Base-by-base conservation (phyloP, 345 rosid genomes). In the Eucalyptus dawsonii region DNA sequence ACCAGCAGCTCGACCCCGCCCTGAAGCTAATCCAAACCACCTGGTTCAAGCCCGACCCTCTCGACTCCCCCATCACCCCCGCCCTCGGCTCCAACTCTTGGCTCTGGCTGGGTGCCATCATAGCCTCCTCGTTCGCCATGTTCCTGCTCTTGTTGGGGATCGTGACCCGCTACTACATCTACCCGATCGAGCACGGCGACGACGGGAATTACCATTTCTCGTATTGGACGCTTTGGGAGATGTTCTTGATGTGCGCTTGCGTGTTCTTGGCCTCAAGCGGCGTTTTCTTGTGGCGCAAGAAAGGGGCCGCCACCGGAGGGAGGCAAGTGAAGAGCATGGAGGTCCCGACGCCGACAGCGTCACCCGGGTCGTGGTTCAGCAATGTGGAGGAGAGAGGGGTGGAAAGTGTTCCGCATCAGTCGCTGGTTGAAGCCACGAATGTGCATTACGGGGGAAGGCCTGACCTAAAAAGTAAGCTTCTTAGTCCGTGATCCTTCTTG, bases 31-130 rank as follows among this genome's bases (percentile, higher is more conserved):
- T 88, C 65, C 85, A 51, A 69, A 86, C 91, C 62, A 17, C 89
- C 76, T 88, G 93, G 93, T 91, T 93, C 93, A 91, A 90, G 86
- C 89, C 93, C 8, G 51, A 76, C 67, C 83, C 80, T 87, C 83
- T 89, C 8, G 92, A 92, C 86, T 86, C 86, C 22, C 89, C 91
- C 19, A 65, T 92, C 6, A 53, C 90, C 34, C 54, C 92, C 25
- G 80, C 81, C 69, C 88, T 92, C 10, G 93, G 95, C 85, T 88
- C 92, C 85, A 87, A 86, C 22, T 34, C 87, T 76, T 93, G 94
- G 94, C 93, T 92, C 27, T 91, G 93, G 90, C 94, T 93, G 8
- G 93, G 88, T 2, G 86, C 91, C 8, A 90, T 91, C 40, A 91
- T 93, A 44, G 69, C 94, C 14, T 91, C 92, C 25, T 92, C 94